Base-by-base conservation (phyloP, 768 basidiomycete genomes). In the Dioszegia aurantiaca region DNA sequence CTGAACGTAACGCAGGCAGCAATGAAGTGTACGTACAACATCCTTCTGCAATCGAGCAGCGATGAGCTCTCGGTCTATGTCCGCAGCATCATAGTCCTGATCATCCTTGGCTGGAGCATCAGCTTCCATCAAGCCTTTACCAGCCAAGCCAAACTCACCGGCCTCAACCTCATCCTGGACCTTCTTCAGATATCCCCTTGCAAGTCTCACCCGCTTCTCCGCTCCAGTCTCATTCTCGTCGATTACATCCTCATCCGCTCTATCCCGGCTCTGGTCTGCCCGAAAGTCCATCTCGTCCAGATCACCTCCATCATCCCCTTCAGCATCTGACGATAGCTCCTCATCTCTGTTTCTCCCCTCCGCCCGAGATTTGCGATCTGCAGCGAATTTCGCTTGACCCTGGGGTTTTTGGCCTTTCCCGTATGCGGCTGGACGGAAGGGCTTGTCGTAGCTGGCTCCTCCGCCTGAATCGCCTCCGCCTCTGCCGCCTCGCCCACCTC, bases 21-120 rank as follows among this genome's bases (percentile, higher is more conserved):
- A n/a, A n/a, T n/a, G n/a, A n/a, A 14, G 12, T 24, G 1, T 17
- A 80, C 80, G 55, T 39, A 81, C 81, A 4, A 94, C 91, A 78
- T 97, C 94, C 74, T 91, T 86, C 74, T 91, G 90, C 62, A 99
- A 80, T 55, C 95, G 81, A 19, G 91, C 82, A 42, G 88, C 88
- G 61, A 99, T 89, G 61, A 97, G 81, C 64, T 97, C 94, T 67
- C 84, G 84, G 80, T 99, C 95, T 26, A 98, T 86, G 66, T 97
- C 93, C 1, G 89, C 92, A 4, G 95, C 95, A 73, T 99, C 94
- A 62, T 86, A 92, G 61, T 91, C 91, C 31, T 88, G 89, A 24
- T 92, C 92, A 58, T 86, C 90, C 84, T 60, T 43, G 27, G 19
- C 54, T 45, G 28, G 2, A 4, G 19, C 28, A 17, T 49, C 28